A percentile compares a stretch with the other conserved stretches of the same genome.
Evolutionary conservation across 2,329 filamentous ascomycete species (phyloP).

Genomic region (Ceratocystis diversiconidia): DNA sequence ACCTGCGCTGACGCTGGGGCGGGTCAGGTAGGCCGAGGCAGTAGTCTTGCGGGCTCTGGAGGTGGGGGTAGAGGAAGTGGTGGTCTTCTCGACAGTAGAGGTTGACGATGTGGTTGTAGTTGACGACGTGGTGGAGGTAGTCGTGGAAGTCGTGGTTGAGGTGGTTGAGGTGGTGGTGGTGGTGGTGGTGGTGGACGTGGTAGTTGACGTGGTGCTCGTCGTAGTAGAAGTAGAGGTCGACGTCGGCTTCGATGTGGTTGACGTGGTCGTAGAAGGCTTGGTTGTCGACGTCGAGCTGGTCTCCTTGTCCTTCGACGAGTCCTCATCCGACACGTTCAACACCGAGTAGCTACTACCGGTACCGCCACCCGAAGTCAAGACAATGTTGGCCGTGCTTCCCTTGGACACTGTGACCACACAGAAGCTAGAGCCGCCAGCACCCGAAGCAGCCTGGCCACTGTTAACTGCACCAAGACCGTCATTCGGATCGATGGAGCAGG

Average conservation of each 20-base stretch:
- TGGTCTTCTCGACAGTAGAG: slow-evolving; percentile 8
- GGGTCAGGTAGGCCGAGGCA: slow-evolving; percentile 19
- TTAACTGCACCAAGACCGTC: slow-evolving; percentile 42
- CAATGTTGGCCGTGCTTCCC: slow-evolving; percentile 51
- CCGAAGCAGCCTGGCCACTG: slow-evolving; percentile 38
- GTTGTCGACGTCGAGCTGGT: slow-evolving; percentile 18
- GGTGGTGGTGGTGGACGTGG: slow-evolving; percentile 17
- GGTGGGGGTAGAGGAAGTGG: slow-evolving; percentile 19
- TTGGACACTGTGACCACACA: slow-evolving; percentile 63
- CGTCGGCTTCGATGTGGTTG: slow-evolving; percentile 19
- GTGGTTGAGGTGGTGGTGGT: slow-evolving; percentile 8
- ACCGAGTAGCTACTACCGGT: slow-evolving; percentile 22
- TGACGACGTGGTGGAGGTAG: slow-evolving; percentile 18
- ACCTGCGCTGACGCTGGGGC: slow-evolving; percentile 29
- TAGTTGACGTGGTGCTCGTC: slow-evolving; percentile 14
- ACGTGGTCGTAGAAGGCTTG: slow-evolving; percentile 16
- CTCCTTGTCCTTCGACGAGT: slow-evolving; percentile 11
- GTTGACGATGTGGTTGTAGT: slow-evolving; percentile 20
- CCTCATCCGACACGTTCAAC: neutral
- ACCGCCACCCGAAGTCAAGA: slow-evolving; percentile 41
- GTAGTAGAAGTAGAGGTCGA: slow-evolving; percentile 25
- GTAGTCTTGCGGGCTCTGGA: slow-evolving; percentile 18
- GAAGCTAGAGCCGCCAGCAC: slow-evolving; percentile 55
- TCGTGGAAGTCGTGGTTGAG: neutral
- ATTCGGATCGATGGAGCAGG: slow-evolving; percentile 55